Percentiles rank a stretch among this genome's conserved stretches.
These are phyloP conservation scores for Wolfiporia cocos DNA, from an alignment of 1,284 basidiomycete genomes.

Conservation along the genomic window DNA sequence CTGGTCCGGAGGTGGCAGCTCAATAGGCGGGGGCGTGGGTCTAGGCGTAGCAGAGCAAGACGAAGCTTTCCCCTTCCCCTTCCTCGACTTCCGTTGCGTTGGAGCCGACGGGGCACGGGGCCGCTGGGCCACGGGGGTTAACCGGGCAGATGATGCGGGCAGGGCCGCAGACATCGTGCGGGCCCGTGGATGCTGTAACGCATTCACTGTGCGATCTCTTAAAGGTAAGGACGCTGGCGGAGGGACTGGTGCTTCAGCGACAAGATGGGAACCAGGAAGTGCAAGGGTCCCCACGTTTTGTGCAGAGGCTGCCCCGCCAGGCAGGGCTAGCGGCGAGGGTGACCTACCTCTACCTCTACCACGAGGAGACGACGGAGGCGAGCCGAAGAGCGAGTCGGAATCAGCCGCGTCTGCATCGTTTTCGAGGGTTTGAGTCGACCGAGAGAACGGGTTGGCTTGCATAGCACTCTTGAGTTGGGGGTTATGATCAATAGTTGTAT, in stretches of 20 bases:
- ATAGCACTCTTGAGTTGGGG: constrained; percentile 20
- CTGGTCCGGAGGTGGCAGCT: constrained; percentile 50
- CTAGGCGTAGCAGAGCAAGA: constrained; percentile 22
- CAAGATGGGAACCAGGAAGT: constrained; percentile 86
- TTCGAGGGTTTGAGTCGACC: constrained; percentile 6
- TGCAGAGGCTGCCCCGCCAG: constrained; percentile 39
- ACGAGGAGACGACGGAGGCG: constrained; percentile 62
- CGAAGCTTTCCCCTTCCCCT: constrained; percentile 23
- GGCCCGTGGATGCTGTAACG: constrained; percentile 7
- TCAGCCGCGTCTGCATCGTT: constrained; percentile 41
- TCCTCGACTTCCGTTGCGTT: constrained; percentile 17
- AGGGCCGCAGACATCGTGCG: constrained; percentile 5
- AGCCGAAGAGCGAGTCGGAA: constrained; percentile 73
- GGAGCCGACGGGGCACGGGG: too few species aligned
- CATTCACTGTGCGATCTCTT: constrained; percentile 24
- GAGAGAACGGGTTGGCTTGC: constrained; percentile 11
- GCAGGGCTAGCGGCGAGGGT: constrained; percentile 52
- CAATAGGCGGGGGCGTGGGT: constrained; percentile 45
- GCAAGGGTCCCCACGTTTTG: constrained; percentile 93
- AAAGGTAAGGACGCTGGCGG: constrained; percentile 59
- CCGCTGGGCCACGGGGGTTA: constrained; percentile 7
- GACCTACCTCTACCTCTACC: constrained; percentile 75
- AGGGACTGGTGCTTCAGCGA: constrained; percentile 76
- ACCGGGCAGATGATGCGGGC: constrained; percentile 11
- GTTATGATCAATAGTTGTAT: too few species aligned